Base-by-base conservation (phyloP, 2,329 filamentous ascomycete species). In the Xylaria sp. region DNA sequence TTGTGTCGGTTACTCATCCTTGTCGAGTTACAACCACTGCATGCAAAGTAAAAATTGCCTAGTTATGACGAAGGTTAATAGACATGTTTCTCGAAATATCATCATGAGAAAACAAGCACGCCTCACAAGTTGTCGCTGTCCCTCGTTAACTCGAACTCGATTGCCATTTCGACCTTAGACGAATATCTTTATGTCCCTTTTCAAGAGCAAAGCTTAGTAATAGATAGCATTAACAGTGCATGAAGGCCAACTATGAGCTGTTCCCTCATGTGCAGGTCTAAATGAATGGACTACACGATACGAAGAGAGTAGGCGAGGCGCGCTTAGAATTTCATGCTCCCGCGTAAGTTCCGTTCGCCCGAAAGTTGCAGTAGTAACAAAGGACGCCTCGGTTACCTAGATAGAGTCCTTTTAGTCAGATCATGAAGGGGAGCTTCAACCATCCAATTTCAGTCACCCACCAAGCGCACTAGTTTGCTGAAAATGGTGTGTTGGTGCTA, bases 341-440 rank as follows among this genome's bases (percentile, higher is more conserved):
- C 36, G 53, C 46, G 54, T 61, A 44, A 61, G 59, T 57, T 63
- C 66, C 66, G 63, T 23, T 66, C 38, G 63, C 31, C 63, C 66
- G 66, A 66, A 49, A 51, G 60, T 66, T 49, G 42, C 49, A 44
- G 53, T 17, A 20, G 49, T 38, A 48, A 66, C 42, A 20, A 44
- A 42, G 38, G 57, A 44, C 10, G 38, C 31, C 44, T 36, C 33
- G 33, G 23, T 33, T 23, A 20, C 44, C 10, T 51, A 44, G 26
- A 33, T 49, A n/a, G 28, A 53, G 59, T 42, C 51, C 51, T 63
- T 51, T 28, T 63, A 38, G 60, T 63, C 60, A 57, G 60, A 57
- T 57, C 60, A 63, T 57, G 36, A 48, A 33, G n/a, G 51, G 33
- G 28, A 48, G 48, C 23, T 36, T 36, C 17, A 28, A 49, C 46